Base-by-base conservation (phyloP, 179 eudicot species). In the Silene vulgaris region DNA sequence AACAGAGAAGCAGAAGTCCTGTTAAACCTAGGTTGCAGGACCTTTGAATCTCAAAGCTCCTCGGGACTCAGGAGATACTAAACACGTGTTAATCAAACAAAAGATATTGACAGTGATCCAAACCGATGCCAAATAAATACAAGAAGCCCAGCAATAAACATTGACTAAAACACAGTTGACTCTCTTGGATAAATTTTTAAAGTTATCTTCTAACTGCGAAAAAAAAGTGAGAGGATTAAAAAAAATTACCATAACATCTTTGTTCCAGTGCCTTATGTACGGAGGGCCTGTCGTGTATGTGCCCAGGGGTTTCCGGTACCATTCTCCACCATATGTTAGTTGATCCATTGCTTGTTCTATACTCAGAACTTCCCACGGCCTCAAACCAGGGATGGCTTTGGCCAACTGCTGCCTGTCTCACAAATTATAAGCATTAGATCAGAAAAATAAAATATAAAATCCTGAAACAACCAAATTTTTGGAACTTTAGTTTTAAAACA, bases 351-450 rank as follows among this genome's bases (percentile, higher is more conserved):
- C 96, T 79, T 90, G 96, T 74, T 92, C 97, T 30, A 92, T 82
- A 65, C 97, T 92, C 56, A 92, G 74, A 76, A 92, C 96, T 85
- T 92, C 97, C 97, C 97, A 92, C 29, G 97, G 97, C 73, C 97
- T 86, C 81, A 92, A 87, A n/a, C 93, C 96, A 23, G 97, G 97
- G 78, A 92, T 87, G 54, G 80, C 85, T 80, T 92, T 83, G n/a
- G 81, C 84, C 88, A 92, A 75, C 80, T 83, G 82, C 45, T 70
- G 68, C 92, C 97, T 92, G 90, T 65, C 71, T 45, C 84, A 65
- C 52, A 78, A 45, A 67, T 12, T 13, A 54, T 71, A 30, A 75
- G 75, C 50, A 23, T 28, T 21, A 21, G 62, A 78, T 56, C 77
- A 43, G 17, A 20, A 57, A 57, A 80, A 21, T 11, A 9, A 63